These are phyloP conservation scores for Sarocladiaceae sp. DNA, from an alignment of 2,329 filamentous ascomycete species.

Conservation along the genomic window DNA sequence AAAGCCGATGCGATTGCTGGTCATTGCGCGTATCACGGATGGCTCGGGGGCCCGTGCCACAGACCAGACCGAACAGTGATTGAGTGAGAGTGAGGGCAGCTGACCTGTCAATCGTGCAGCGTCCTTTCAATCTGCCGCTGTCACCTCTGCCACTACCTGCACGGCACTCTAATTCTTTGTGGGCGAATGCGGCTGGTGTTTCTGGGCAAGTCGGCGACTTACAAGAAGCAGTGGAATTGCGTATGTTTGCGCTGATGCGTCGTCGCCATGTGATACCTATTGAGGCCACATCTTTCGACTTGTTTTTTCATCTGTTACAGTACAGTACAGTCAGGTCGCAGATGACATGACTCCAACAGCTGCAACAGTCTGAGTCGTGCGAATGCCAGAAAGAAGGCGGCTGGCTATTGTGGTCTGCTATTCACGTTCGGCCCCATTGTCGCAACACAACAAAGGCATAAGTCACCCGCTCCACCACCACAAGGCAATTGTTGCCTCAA, in stretches of 20 bases:
- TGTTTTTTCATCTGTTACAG: too few relatives aligned
- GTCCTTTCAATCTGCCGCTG: too few relatives aligned
- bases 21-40: conserved; percentile 2
- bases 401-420: not conserved
- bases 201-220: too few relatives aligned
- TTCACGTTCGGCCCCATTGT: conserved; percentile 1
- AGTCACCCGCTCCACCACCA: not conserved
- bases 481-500: not conserved
- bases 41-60: not conserved
- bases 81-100: too few relatives aligned
- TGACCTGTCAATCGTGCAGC: too few relatives aligned
- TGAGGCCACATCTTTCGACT: too few relatives aligned
- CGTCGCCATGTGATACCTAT: too few relatives aligned
- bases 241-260: not conserved
- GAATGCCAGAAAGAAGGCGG: not conserved
- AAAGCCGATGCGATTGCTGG: not conserved
- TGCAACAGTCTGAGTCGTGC: not conserved
- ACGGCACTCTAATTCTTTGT: too few relatives aligned
- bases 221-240: too few relatives aligned
- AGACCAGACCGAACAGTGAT: not conserved
- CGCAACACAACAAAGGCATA: not conserved
- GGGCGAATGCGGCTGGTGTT: too few relatives aligned
- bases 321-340: too few relatives aligned
- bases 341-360: not conserved
- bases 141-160: too few relatives aligned